Conservation (phyloP, 73 alveolate genomes). For the Paramecium biaurelia region DNA sequence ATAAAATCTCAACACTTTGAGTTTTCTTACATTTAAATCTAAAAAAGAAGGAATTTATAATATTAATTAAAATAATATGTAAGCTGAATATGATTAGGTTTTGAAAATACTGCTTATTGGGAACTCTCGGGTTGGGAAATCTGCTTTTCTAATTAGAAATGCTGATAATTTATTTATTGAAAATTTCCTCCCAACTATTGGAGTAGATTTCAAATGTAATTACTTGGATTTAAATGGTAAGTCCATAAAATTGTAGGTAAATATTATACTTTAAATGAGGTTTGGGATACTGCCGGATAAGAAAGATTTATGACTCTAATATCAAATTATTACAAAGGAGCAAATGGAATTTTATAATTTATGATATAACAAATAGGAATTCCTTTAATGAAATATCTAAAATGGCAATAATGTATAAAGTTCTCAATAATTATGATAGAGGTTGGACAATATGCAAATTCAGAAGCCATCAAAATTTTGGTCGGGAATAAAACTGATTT, state of each 20-base stretch:
- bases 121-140: conserved; percentile 66
- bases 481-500: background rate
- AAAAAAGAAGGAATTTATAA: background rate
- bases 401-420: background rate
- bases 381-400: background rate
- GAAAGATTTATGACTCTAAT: background rate
- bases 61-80: background rate
- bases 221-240: conserved; percentile 54
- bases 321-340: background rate
- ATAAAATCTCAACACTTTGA: no score
- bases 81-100: background rate
- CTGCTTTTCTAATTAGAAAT: conserved; percentile 61
- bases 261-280: background rate
- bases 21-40: no score
- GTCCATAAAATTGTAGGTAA: conserved; percentile 37
- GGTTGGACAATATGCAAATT: background rate
- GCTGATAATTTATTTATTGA: conserved; percentile 64
- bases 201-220: conserved; percentile 66
- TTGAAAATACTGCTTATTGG: conserved; percentile 5
- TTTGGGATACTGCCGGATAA: background rate
- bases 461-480: background rate
- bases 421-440: background rate
- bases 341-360: conserved; percentile 13
- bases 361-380: background rate
- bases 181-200: conserved; percentile 66